Evolutionary conservation across 176 grass and related monocot species (phyloP).

Genomic region (Saccharum officinarum): DNA sequence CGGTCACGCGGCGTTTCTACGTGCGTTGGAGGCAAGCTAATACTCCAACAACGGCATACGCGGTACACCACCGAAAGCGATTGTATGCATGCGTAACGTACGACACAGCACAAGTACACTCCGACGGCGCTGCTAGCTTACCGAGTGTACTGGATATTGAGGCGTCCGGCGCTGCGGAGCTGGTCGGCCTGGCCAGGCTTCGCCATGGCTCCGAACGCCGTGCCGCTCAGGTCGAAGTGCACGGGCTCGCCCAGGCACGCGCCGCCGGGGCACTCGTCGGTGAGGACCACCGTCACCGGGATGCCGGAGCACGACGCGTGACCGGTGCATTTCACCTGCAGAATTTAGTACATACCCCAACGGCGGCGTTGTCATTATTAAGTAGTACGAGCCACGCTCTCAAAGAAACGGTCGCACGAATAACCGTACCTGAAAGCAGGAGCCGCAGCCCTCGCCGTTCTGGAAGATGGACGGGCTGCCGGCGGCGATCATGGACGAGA

Average conservation of each 20-base stretch:
- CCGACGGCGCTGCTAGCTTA: not conserved
- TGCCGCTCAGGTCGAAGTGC: conserved; percentile 91
- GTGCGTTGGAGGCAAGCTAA: not conserved
- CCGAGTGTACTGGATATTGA: conserved; percentile 63
- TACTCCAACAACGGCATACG: not conserved
- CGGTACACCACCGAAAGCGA: not conserved
- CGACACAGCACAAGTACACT: not conserved
- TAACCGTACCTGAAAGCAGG: conserved; percentile 60
- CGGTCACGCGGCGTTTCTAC: not conserved
- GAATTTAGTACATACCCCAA: not conserved
- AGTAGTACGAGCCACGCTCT: not conserved
- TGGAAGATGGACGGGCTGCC: conserved; percentile 71
- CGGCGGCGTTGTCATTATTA: not conserved
- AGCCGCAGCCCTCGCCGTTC: conserved; percentile 69
- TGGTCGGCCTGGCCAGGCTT: conserved; percentile 54
- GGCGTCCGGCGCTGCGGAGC: conserved; percentile 57
- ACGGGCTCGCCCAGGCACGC: conserved; percentile 36
- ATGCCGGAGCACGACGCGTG: conserved; percentile 52
- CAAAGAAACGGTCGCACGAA: not conserved
- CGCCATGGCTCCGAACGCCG: conserved; percentile 74
- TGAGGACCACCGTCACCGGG: conserved; percentile 66
- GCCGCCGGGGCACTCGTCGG: conserved; percentile 62
- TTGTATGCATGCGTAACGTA: not conserved
- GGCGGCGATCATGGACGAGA: conserved; percentile 73
- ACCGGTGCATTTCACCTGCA: conserved; percentile 56